phyloP scores from a whole-genome alignment of 2,329 filamentous ascomycete genomes.

The Fusarium sp. region DNA sequence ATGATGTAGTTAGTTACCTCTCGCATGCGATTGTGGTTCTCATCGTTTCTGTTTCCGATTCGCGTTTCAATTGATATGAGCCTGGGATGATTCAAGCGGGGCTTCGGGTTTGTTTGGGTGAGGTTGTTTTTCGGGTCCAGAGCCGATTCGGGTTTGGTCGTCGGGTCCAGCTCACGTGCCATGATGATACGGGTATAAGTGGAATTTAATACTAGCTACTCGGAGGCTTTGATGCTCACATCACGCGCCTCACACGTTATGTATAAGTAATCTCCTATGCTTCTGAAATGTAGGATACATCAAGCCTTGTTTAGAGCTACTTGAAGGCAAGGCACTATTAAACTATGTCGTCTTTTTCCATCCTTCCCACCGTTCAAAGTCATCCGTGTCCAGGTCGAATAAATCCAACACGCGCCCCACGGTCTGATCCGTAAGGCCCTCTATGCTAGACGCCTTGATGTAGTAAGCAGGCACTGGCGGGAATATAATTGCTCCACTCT shows the following conservation, averaged over 20 bases:
- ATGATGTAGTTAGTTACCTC: not conserved
- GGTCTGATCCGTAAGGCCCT: not conserved
- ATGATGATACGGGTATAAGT: not conserved
- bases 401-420: conserved; percentile 8
- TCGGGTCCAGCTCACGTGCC: conserved; percentile 1
- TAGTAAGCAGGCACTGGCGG: not conserved
- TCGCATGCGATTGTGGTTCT: conserved; percentile 40
- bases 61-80: not conserved
- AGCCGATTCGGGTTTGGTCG: conserved; percentile 29
- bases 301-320: too few species aligned
- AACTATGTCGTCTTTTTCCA: not conserved
- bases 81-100: conserved; percentile 7
- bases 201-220: too few species aligned
- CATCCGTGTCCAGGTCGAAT: not conserved
- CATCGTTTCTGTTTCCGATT: conserved; percentile 18
- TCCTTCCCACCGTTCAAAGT: not conserved
- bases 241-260: too few species aligned
- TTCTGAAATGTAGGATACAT: too few species aligned
- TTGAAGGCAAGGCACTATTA: too few species aligned
- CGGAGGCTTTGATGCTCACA: too few species aligned
- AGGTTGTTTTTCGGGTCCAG: not conserved
- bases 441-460: not conserved
- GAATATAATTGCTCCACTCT: not conserved
- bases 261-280: too few species aligned
- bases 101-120: conserved; percentile 15